Evolutionary conservation across 129 eudicot genomes (phyloP).

Genomic region (Chrysanthemum makinoi): DNA sequence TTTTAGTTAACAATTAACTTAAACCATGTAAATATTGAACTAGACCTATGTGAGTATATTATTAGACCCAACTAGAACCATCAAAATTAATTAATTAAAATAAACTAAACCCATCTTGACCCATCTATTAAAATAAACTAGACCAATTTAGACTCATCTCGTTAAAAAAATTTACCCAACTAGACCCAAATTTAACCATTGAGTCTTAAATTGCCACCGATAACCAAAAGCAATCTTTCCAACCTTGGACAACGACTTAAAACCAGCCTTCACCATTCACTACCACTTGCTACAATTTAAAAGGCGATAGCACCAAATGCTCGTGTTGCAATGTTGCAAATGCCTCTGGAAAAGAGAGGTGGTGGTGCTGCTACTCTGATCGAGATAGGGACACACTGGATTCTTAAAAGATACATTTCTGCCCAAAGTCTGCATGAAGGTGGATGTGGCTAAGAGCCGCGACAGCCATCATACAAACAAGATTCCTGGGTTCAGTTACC

Average conservation of each 20-base stretch:
- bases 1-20: too few species aligned
- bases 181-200: too few species aligned
- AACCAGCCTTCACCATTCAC: constrained; percentile 24
- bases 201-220: too few species aligned
- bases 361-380: constrained; percentile 35
- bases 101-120: too few species aligned
- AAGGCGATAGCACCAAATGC: constrained; percentile 20
- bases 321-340: constrained; percentile 10
- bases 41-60: too few species aligned
- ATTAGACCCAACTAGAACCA: too few species aligned
- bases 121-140: too few species aligned
- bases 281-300: constrained; percentile 9
- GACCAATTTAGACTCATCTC: too few species aligned
- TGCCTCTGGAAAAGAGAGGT: constrained; percentile 34
- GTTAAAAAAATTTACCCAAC: too few species aligned
- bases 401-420: constrained; percentile 27
- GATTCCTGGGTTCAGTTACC: constrained; percentile 51
- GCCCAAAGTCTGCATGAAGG: constrained; percentile 50
- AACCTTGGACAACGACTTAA: constrained; percentile 32
- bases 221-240: constrained; percentile 35
- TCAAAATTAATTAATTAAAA: too few species aligned
- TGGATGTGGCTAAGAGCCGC: constrained; percentile 43
- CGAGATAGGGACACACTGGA: constrained; percentile 63
- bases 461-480: constrained; percentile 18
- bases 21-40: too few species aligned